Evolutionary conservation across 2,329 filamentous ascomycete genomes (phyloP).

Genomic region (Xylaria sp.): DNA sequence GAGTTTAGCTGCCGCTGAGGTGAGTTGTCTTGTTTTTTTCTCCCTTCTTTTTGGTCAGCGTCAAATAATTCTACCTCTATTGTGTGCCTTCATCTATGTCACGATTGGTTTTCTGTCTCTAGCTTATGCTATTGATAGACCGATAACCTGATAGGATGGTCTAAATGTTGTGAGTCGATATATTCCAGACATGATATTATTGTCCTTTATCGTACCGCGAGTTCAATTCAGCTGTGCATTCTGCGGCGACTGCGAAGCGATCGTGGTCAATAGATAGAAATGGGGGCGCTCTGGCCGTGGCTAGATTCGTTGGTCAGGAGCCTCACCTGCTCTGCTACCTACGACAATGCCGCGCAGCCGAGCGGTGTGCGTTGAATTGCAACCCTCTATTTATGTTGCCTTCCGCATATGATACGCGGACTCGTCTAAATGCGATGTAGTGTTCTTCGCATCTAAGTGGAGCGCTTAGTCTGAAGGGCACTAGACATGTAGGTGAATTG

Average conservation of each 20-base stretch:
- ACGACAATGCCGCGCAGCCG: constrained; percentile 26
- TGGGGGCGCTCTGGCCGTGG: constrained; percentile 15
- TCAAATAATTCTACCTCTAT: neutral
- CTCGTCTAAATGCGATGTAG: constrained; percentile 29
- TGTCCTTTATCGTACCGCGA: neutral
- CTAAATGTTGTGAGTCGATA: neutral
- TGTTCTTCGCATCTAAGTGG: constrained; percentile 20
- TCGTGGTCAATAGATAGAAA: constrained; percentile 10
- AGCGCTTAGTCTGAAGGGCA: constrained; percentile 10
- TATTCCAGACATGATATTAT: neutral
- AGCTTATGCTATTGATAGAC: neutral
- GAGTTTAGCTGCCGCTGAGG: constrained; percentile 13
- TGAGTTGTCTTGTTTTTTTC: neutral
- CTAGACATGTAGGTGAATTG: neutral
- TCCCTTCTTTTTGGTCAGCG: neutral
- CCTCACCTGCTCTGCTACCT: constrained; percentile 25
- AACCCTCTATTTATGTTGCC: constrained; percentile 31
- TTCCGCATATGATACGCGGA: constrained; percentile 29
- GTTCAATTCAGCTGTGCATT: neutral
- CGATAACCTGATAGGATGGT: neutral
- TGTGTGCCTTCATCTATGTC: neutral
- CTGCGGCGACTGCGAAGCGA: constrained; percentile 19
- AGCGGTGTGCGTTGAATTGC: constrained; percentile 35
- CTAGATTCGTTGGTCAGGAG: constrained; percentile 33
- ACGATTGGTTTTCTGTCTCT: neutral